phyloP scores from a whole-genome alignment of 2,329 filamentous ascomycete species.

The Colletotrichum shisoi region DNA sequence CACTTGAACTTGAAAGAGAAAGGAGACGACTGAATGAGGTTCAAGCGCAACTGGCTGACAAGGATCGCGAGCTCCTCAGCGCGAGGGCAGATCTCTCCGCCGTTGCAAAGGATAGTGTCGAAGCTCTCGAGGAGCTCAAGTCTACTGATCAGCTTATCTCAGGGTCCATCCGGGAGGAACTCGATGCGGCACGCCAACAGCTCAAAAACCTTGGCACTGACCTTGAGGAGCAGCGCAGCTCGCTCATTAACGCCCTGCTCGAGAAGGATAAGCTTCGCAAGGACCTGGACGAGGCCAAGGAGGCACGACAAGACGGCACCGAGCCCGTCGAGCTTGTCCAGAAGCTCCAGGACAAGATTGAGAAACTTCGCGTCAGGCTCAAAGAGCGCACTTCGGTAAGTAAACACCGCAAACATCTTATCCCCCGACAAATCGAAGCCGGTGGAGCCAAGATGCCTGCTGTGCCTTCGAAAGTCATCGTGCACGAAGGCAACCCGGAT shows the following conservation, averaged over 20 bases:
- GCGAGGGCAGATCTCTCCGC: conserved; percentile 63
- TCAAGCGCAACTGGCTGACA: conserved; percentile 59
- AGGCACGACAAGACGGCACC: conserved; percentile 48
- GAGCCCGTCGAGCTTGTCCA: conserved; percentile 50
- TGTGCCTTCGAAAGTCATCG: conserved; percentile 15
- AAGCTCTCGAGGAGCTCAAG: conserved; percentile 66
- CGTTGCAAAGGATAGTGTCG: conserved; percentile 61
- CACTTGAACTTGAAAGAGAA: conserved; percentile 52
- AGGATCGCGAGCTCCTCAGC: conserved; percentile 63
- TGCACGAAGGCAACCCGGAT: conserved; percentile 31
- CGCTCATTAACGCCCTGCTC: conserved; percentile 67
- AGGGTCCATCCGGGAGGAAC: conserved; percentile 65
- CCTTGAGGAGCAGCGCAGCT: conserved; percentile 64
- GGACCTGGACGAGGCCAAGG: conserved; percentile 58
- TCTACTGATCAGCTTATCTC: conserved; percentile 66
- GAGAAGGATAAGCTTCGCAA: conserved; percentile 68
- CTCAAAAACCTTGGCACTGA: conserved; percentile 59
- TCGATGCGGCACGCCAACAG: conserved; percentile 63
- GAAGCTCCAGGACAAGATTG: conserved; percentile 62
- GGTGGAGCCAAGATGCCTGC: conserved; percentile 1
- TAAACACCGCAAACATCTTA: conserved; percentile 39
- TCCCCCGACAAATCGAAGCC: not conserved
- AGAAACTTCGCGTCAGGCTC: conserved; percentile 64
- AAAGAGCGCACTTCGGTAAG: conserved; percentile 68
- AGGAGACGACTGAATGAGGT: conserved; percentile 49